These are phyloP conservation scores for Fraxinus latifolia DNA, from an alignment of 305 asterid genomes.

Conservation along the genomic window DNA sequence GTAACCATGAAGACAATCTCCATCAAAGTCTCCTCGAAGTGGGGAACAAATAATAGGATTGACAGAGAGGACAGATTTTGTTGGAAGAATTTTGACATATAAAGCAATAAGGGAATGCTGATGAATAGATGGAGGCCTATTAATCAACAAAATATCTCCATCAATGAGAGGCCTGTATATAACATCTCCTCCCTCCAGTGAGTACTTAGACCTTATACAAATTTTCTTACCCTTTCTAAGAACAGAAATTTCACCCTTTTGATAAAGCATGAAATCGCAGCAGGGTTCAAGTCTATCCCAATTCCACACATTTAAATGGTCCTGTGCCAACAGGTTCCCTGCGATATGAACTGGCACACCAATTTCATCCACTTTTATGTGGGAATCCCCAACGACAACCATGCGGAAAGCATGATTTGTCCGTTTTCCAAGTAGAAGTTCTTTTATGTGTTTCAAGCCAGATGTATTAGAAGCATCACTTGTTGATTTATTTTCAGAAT, in stretches of 20 bases:
- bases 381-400: slow-evolving; percentile 95
- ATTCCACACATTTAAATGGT: slow-evolving; percentile 56
- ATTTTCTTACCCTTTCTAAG: slow-evolving; percentile 52
- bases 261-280: slow-evolving; percentile 52
- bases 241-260: slow-evolving; percentile 45
- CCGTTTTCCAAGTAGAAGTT: slow-evolving; percentile 73
- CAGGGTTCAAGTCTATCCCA: slow-evolving; percentile 53
- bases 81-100: slow-evolving; percentile 67
- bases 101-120: slow-evolving; percentile 90
- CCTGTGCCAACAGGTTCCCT: slow-evolving; percentile 54
- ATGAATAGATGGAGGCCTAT: slow-evolving; percentile 94
- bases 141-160: slow-evolving; percentile 79
- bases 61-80: slow-evolving; percentile 53
- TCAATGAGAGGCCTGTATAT: slow-evolving; percentile 66
- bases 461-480: slow-evolving; percentile 58
- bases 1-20: slow-evolving; percentile 92
- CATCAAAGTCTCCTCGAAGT: slow-evolving; percentile 92
- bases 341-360: slow-evolving; percentile 75
- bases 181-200: slow-evolving; percentile 63
- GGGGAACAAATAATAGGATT: slow-evolving; percentile 88
- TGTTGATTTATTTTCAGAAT: slow-evolving; percentile 52
- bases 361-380: slow-evolving; percentile 64
- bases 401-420: slow-evolving; percentile 73
- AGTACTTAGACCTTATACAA: slow-evolving; percentile 50
- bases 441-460: slow-evolving; percentile 75